These are phyloP conservation scores for Hymenoscyphus salicellus DNA, from an alignment of 2,329 filamentous ascomycete genomes.

Conservation along the genomic window DNA sequence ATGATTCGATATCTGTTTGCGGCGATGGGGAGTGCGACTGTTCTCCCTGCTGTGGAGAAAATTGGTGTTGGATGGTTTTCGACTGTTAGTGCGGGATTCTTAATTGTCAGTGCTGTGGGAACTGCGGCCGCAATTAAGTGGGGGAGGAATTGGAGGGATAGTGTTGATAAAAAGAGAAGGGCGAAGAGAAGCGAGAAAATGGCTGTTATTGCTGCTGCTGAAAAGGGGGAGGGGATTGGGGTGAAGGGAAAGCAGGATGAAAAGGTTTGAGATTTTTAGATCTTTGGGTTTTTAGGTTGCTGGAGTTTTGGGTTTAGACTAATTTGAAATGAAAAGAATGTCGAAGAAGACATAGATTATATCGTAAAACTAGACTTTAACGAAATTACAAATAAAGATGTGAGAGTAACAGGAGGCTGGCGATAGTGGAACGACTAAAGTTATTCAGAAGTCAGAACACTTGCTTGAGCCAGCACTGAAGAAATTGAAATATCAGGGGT, in stretches of 20 bases:
- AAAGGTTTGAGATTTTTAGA: constrained; percentile 13
- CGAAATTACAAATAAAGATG: no score
- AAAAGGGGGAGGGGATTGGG: constrained; percentile 8
- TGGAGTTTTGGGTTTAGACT: no score
- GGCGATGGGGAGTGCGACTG: constrained; percentile 66
- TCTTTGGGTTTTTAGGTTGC: no score
- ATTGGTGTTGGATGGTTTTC: constrained; percentile 82
- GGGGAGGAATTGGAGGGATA: constrained; percentile 40
- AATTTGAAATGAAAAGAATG: no score
- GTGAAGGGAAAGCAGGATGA: constrained; percentile 18
- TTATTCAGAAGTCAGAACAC: no score
- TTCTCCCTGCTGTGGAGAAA: constrained; percentile 68
- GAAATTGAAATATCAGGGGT: no score
- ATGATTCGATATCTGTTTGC: constrained; percentile 74
- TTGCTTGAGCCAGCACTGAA: no score
- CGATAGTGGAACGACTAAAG: no score
- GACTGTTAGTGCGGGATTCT: constrained; percentile 62
- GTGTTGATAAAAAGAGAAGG: constrained; percentile 49
- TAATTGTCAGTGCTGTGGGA: constrained; percentile 40
- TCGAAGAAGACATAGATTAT: no score
- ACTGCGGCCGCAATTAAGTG: constrained; percentile 27
- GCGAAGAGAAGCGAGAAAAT: constrained; percentile 31
- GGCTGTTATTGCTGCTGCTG: not conserved
- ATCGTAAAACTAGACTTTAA: no score
- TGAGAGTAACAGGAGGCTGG: no score